phyloP scores from a whole-genome alignment of 2,329 filamentous ascomycete genomes.

The Annulohypoxylon truncatum region DNA sequence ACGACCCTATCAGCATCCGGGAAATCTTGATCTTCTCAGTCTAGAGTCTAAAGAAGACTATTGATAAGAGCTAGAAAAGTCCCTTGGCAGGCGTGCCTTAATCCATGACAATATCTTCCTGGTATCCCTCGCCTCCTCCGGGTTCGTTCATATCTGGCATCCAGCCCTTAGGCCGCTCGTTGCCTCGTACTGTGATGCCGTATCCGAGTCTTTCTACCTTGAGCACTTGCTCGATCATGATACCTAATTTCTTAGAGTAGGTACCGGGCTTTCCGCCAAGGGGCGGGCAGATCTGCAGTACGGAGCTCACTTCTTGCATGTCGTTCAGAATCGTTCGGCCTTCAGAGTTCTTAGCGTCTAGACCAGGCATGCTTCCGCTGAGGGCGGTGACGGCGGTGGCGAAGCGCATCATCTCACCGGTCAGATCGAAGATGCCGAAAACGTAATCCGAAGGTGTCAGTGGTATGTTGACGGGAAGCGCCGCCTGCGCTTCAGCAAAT shows the following conservation, averaged over 20 bases:
- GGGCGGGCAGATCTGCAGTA: conserved; percentile 79
- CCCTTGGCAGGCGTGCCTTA: conserved; percentile 15
- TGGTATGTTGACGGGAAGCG: conserved; percentile 65
- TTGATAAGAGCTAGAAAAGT: background rate
- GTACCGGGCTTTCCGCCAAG: conserved; percentile 59
- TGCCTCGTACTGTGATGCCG: conserved; percentile 85
- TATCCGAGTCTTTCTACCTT: conserved; percentile 96
- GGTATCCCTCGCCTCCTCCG: conserved; percentile 36
- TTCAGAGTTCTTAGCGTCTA: conserved; percentile 44
- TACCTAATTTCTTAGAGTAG: conserved; percentile 82
- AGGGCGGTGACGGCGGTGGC: conserved; percentile 89
- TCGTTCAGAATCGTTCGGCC: conserved; percentile 77
- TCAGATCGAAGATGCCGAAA: conserved; percentile 91
- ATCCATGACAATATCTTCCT: conserved; percentile 41
- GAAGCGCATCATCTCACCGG: conserved; percentile 97
- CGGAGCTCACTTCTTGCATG: conserved; percentile 79
- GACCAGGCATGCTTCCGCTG: conserved; percentile 64
- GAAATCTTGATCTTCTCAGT: background rate
- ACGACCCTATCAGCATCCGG: background rate
- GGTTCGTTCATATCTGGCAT: conserved; percentile 75
- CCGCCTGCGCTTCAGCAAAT: conserved; percentile 66
- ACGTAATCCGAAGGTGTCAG: conserved; percentile 88
- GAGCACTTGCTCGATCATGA: conserved; percentile 88
- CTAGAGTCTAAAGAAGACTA: background rate
- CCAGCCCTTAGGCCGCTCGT: conserved; percentile 92